These are phyloP conservation scores for Blastomyces gilchristii DNA, from an alignment of 2,329 filamentous ascomycete species.

Conservation along the genomic window DNA sequence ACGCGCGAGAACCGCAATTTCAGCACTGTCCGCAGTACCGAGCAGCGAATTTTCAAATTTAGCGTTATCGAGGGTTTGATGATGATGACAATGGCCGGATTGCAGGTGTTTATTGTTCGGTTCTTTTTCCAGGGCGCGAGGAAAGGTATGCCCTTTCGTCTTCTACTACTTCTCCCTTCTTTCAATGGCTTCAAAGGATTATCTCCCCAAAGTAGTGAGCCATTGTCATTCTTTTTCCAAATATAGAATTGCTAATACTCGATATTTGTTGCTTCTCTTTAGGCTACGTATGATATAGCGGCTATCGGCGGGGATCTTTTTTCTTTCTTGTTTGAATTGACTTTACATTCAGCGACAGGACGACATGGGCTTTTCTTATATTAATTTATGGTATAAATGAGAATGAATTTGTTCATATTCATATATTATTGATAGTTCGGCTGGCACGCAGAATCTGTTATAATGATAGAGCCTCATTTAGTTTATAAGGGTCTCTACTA, in stretches of 20 bases:
- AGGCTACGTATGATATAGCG: conserved; percentile 9
- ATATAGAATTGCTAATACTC: conserved; percentile 4
- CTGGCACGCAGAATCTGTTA: background rate
- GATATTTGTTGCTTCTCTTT: background rate
- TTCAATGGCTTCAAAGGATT: background rate
- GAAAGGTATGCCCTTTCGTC: conserved; percentile 43
- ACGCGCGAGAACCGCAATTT: conserved; percentile 98
- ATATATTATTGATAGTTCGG: background rate
- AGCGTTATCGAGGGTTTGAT: conserved; percentile 84
- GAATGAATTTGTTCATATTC: background rate
- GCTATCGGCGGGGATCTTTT: background rate
- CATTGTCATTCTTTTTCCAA: background rate
- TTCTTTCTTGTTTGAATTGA: conserved; percentile 4
- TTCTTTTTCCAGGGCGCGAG: conserved; percentile 96
- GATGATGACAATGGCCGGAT: conserved; percentile 86
- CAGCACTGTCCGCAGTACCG: conserved; percentile 91
- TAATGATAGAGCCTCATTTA: background rate
- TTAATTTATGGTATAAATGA: conserved; percentile 3
- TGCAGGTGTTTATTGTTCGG: conserved; percentile 93
- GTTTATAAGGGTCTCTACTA: background rate
- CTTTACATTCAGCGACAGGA: background rate
- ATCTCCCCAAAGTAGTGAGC: background rate
- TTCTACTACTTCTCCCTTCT: background rate
- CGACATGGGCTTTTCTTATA: background rate
- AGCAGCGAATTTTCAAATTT: conserved; percentile 93